phyloP scores from a whole-genome alignment of 1,284 basidiomycete genomes.

The Pascua guehoae region DNA sequence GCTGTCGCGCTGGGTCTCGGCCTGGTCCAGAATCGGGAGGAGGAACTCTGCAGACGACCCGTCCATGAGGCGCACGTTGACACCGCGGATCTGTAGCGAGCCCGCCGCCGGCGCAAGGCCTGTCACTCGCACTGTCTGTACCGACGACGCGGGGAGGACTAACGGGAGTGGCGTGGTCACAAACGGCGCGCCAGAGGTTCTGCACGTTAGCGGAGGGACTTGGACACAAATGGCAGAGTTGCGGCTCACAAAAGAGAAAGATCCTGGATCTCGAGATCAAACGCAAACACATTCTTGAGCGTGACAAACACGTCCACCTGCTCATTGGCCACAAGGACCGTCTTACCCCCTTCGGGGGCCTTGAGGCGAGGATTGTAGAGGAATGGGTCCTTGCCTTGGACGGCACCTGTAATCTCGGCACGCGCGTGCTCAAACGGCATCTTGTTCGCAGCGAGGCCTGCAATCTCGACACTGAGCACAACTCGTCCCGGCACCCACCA shows the following conservation, averaged over 20 bases:
- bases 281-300: constrained; percentile 84
- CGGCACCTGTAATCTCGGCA: constrained; percentile 24
- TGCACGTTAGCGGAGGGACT: constrained; percentile 37
- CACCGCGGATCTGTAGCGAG: constrained; percentile 68
- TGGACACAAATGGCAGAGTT: constrained; percentile 1
- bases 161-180: constrained; percentile 60
- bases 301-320: constrained; percentile 73
- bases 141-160: constrained; percentile 67
- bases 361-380: constrained; percentile 76
- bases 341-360: constrained; percentile 56
- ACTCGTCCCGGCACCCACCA: constrained; percentile 77
- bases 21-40: constrained; percentile 68
- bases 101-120: constrained; percentile 68
- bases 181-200: constrained; percentile 76
- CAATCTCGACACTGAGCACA: constrained; percentile 70
- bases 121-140: constrained; percentile 68
- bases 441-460: constrained; percentile 66
- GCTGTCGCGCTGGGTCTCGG: constrained; percentile 59
- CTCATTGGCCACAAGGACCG: constrained; percentile 77
- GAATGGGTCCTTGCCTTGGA: constrained; percentile 64
- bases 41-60: constrained; percentile 68
- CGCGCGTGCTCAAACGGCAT: constrained; percentile 65
- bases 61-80: constrained; percentile 69
- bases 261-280: constrained; percentile 80
- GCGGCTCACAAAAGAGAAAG: constrained; percentile 68